Evolutionary conservation across 1,284 basidiomycete species (phyloP).

Genomic region (Inonotus obliquus): DNA sequence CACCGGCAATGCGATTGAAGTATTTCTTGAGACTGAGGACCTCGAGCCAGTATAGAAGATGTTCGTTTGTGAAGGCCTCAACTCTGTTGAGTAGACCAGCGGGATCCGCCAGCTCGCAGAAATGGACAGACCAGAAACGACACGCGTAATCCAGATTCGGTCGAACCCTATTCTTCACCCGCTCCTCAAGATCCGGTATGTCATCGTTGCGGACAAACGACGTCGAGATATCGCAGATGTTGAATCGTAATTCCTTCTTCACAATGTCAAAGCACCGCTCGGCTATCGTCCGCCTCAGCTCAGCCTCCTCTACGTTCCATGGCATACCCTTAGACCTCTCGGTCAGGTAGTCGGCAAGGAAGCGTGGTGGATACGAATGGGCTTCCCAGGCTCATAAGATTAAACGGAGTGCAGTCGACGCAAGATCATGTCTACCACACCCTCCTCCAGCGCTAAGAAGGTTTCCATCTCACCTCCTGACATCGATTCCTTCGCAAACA

Average conservation of each 20-base stretch:
- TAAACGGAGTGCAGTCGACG: not conserved
- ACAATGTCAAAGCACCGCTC: not conserved
- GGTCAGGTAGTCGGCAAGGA: not conserved
- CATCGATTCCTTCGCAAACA: not conserved
- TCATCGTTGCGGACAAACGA: not conserved
- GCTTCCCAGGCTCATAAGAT: not conserved
- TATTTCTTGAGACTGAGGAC: not conserved
- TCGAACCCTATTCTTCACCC: not conserved
- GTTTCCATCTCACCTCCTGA: not conserved
- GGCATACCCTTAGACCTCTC: not conserved
- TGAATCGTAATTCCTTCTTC: not conserved
- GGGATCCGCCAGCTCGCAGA: not conserved
- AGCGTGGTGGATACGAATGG: not conserved
- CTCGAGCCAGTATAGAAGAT: not conserved
- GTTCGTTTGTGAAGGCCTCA: not conserved
- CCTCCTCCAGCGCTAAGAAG: not conserved
- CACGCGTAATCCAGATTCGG: not conserved
- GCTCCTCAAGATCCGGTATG: not conserved
- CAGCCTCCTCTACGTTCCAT: not conserved
- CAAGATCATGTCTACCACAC: not conserved
- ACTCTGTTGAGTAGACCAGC: not conserved
- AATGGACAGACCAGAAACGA: not conserved
- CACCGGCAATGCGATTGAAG: not conserved
- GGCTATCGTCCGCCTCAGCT: not conserved
- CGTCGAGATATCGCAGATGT: not conserved